These are phyloP conservation scores for Boletus reticuloceps DNA, from an alignment of 768 basidiomycete species.

Conservation along the genomic window DNA sequence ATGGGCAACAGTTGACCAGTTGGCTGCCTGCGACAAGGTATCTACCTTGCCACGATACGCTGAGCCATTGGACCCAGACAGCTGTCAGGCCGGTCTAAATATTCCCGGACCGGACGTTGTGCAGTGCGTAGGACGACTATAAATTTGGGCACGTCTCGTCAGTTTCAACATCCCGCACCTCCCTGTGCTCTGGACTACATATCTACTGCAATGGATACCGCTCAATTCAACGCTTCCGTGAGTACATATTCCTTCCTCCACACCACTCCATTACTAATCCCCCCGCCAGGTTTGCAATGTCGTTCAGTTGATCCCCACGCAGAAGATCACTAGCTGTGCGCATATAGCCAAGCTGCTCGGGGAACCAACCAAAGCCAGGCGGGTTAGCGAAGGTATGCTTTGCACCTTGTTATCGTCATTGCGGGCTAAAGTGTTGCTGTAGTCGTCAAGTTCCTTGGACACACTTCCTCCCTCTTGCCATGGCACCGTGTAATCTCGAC, in stretches of 20 bases:
- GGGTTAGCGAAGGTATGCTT: conserved; percentile 71
- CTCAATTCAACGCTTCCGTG: conserved; percentile 21
- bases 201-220: conserved; percentile 10
- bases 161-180: not conserved
- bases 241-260: not conserved
- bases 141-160: not conserved
- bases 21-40: no score
- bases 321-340: conserved; percentile 69
- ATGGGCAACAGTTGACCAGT: no score
- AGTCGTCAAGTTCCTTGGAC: conserved; percentile 73
- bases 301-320: conserved; percentile 63
- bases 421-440: not conserved
- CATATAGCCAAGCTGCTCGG: conserved; percentile 78
- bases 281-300: conserved; percentile 59
- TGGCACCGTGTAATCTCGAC: conserved; percentile 77
- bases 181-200: not conserved
- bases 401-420: not conserved
- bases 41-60: no score
- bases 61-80: no score
- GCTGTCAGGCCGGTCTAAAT: no score
- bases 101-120: no score
- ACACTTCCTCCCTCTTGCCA: conserved; percentile 60
- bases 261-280: not conserved
- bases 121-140: not conserved
- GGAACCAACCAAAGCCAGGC: conserved; percentile 70